Conservation (phyloP, 495 filamentous ascomycete species). For the Aspergillus indologenus region DNA sequence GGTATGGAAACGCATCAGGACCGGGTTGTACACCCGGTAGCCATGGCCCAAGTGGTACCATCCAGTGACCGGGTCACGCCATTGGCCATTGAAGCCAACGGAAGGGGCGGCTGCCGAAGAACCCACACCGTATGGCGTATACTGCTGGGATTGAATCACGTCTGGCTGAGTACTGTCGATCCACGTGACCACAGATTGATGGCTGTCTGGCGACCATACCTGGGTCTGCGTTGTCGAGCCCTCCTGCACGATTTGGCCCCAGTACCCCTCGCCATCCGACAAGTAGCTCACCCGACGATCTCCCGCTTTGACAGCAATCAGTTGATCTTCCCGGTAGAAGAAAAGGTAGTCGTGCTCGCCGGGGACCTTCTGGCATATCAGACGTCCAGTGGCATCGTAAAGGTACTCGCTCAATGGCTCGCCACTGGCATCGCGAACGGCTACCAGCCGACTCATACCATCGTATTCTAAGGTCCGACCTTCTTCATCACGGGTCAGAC, state of each 20-base stretch:
- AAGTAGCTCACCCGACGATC: neutral
- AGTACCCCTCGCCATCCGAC: conserved; percentile 3
- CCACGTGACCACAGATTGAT: neutral
- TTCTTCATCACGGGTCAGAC: conserved; percentile 7
- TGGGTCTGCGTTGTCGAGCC: neutral
- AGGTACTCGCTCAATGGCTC: conserved; percentile 3
- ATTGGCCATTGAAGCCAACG: conserved; percentile 13
- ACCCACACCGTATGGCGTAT: conserved; percentile 10
- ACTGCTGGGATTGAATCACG: neutral
- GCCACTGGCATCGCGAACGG: neutral
- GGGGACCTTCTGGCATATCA: conserved; percentile 1
- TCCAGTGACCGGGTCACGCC: conserved; percentile 13
- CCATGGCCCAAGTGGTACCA: conserved; percentile 15
- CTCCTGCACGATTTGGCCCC: conserved; percentile 1
- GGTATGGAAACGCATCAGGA: conserved; percentile 5
- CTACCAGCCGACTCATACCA: neutral
- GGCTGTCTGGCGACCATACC: conserved; percentile 6
- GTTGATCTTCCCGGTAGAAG: conserved; percentile 3
- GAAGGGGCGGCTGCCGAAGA: too few species aligned
- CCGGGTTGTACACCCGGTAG: conserved; percentile 12
- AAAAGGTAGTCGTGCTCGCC: neutral
- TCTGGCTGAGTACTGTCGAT: neutral
- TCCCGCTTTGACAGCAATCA: conserved; percentile 4
- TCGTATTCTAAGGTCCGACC: conserved; percentile 9
- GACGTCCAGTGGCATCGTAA: conserved; percentile 3